A percentile compares a stretch with the other conserved stretches of the same genome.
Conservation (phyloP, 768 basidiomycete species). For the Tricholoma furcatifolium region DNA sequence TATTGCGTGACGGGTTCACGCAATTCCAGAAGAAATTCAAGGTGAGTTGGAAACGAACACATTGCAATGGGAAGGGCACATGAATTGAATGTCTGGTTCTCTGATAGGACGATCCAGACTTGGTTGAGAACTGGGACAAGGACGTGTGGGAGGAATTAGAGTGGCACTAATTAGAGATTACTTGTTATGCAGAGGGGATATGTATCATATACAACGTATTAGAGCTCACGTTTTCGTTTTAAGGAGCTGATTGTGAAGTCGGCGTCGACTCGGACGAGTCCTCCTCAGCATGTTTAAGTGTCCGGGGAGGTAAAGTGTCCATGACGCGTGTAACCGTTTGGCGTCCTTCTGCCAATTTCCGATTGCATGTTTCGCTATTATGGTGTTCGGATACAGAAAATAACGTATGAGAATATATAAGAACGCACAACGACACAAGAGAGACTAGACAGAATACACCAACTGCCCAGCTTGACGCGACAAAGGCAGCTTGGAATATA, state of each 20-base stretch:
- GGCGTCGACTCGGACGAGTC: conserved; percentile 18
- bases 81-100: background rate
- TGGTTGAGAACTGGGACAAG: conserved; percentile 78
- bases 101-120: conserved; percentile 55
- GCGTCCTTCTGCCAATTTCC: conserved; percentile 51
- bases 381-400: conserved; percentile 19
- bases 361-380: conserved; percentile 64
- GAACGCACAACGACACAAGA: conserved; percentile 63
- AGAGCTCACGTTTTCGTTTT: background rate
- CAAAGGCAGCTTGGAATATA: conserved; percentile 46
- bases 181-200: background rate
- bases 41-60: conserved; percentile 31
- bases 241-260: background rate
- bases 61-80: background rate
- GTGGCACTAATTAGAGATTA: conserved; percentile 24
- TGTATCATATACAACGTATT: background rate
- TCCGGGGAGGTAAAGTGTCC: conserved; percentile 58
- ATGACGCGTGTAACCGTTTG: conserved; percentile 54
- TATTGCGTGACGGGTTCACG: conserved; percentile 73
- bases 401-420: conserved; percentile 1
- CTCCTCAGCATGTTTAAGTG: conserved; percentile 38
- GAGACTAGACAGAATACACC: conserved; percentile 72
- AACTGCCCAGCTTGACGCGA: conserved; percentile 78
- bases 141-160: conserved; percentile 57
- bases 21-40: conserved; percentile 70